These are phyloP conservation scores for Trichosporon faecale DNA, from an alignment of 1,284 basidiomycete species.

Conservation along the genomic window DNA sequence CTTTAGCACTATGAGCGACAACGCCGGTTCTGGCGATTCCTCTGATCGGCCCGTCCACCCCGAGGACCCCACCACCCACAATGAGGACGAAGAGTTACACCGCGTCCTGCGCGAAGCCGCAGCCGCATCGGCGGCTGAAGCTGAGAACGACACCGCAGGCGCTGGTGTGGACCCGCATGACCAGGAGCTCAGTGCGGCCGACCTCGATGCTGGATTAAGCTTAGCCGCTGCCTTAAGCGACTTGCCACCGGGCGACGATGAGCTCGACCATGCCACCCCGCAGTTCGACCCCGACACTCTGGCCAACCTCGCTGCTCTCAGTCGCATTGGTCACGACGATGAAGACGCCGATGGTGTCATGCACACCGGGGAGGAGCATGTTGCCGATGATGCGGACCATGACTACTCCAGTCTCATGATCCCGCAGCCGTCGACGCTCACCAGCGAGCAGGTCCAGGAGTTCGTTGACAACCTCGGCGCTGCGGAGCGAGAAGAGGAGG, in stretches of 20 bases:
- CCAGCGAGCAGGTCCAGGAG: conserved; percentile 39
- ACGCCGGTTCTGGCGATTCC: conserved; percentile 31
- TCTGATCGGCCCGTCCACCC: conserved; percentile 32
- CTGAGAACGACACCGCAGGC: neutral
- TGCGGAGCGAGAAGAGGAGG: conserved; percentile 15
- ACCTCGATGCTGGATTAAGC: conserved; percentile 13
- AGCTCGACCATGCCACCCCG: conserved; percentile 8
- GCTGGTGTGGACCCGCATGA: neutral
- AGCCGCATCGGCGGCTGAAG: neutral
- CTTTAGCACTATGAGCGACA: conserved; percentile 40
- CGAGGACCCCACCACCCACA: neutral
- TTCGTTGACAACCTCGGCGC: conserved; percentile 31
- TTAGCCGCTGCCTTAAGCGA: conserved; percentile 21
- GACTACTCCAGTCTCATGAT: conserved; percentile 24
- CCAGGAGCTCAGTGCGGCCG: conserved; percentile 5
- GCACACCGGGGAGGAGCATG: conserved; percentile 22
- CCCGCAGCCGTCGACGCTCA: conserved; percentile 24
- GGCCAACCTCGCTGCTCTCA: conserved; percentile 46
- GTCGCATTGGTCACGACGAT: conserved; percentile 27
- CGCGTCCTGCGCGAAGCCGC: conserved; percentile 7
- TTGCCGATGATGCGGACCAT: conserved; percentile 12
- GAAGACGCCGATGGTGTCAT: conserved; percentile 18
- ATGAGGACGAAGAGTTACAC: conserved; percentile 7
- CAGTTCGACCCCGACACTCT: conserved; percentile 44
- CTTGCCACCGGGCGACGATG: conserved; percentile 18